Evolutionary conservation across 768 basidiomycete genomes (phyloP), one percentile per base, ranked within the genome.

Genomic region (Rhodocollybia butyracea): DNA sequence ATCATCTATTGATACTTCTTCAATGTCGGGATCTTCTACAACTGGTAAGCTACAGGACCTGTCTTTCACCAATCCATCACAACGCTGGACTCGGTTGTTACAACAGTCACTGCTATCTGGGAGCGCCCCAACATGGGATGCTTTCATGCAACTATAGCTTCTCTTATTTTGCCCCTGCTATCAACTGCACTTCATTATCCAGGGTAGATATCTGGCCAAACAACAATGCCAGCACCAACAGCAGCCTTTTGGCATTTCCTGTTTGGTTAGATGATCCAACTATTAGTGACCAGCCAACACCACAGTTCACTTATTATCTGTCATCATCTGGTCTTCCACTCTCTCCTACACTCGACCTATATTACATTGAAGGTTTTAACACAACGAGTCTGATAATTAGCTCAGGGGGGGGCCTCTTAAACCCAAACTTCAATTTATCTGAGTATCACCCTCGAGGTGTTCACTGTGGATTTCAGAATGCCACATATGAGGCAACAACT

Each of bases 401-500:
- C 46, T 29, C 30, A 27, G 43, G 19, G 11, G 30, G 30, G 30
- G 4, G 46, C 46, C 2, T 36, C 17, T 8, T 36, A 8, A 21
- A 15, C 30, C 29, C 30, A 19, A 31, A 31, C 13, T 31, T 31
- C 13, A 17, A 50, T 34, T 34, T 34, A 22, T 12, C 48, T 3
- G 32, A 50, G 32, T 50, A 34, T 12, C 5, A 31, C 31, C 48
- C 48, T 50, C 48, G 48, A 3, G 48, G 48, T 26, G 48, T 26
- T 50, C 48, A 50, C 19, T 50, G 48, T 50, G 32, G 13, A 34
- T 50, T 36, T 24, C 48, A 50, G 22, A 50, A 50, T 36, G 48
- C 48, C 19, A 50, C 48, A 13, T 50, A 50, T 24, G 48, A 50
- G 26, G 31, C 48, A 39, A 50, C 34, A 5, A 50, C 48, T 17